Evolutionary conservation across 2,329 filamentous ascomycete genomes (phyloP), one percentile per base, ranked within the genome.

Genomic region (Trichoderma brevicompactum): DNA sequence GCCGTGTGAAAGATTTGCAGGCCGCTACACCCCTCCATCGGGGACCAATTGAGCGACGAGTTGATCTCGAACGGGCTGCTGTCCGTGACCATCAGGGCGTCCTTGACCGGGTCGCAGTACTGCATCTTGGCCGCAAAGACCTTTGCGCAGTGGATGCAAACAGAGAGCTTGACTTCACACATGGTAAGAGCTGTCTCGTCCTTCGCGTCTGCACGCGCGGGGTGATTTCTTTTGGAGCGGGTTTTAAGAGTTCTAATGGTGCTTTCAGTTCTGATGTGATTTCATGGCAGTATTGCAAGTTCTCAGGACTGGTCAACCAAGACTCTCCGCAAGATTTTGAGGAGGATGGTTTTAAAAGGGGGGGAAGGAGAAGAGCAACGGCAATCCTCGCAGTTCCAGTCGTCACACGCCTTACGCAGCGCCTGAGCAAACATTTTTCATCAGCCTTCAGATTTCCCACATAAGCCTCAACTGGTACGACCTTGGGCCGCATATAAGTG

Each of bases 1-100:
- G 52, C 62, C 34, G 43, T 64, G 62, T 40, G 59, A 17, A 64
- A 36, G 34, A 66, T 66, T 38, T 44, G 32, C 61, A 66, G 48
- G 5, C 61, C 65, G 17, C 28, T 59, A 23, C 65, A 65, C 38
- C 60, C 58, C 44, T 66, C 65, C 58, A 66, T 54, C 9, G 65
- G 65, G 19, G 65, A 66, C 65, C 65, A 66, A 56, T 44, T 66
- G 59, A 66, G 56, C 13, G 58, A 66, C 7, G 48, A 55, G 10
- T 23, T 56, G 12, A 66, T 64, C 19, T 64, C 65, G 36, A 66
- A 66, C n/a, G 49, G 59, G 8, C 23, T 52, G 36, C 41, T 62
- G 41, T 64, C 50, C n/a, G 5, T 48, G 8, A 56, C 43, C 23
- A n/a, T 10, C 23, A 66, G 34, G 15, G 48, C 23, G 7, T 12